These are phyloP conservation scores for Medicago arabica DNA, from an alignment of 306 rosid species.

Conservation along the genomic window DNA sequence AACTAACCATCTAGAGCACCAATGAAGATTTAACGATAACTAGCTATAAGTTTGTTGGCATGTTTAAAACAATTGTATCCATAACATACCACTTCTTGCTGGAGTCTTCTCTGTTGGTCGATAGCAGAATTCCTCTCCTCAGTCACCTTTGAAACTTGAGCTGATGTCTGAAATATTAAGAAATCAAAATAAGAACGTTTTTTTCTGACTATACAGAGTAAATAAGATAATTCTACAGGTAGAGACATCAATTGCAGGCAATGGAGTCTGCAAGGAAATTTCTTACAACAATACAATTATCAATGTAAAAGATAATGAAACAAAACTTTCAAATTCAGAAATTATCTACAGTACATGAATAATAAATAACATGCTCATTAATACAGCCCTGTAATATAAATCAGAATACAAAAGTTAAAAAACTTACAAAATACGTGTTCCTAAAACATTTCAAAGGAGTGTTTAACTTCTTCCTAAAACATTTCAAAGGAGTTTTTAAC, in stretches of 20 bases:
- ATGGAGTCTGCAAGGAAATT: neutral
- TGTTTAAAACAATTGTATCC: neutral
- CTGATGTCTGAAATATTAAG: neutral
- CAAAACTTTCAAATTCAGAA: neutral
- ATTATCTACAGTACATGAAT: neutral
- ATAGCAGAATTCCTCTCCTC: conserved; percentile 21
- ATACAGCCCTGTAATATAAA: neutral
- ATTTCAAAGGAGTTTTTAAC: neutral
- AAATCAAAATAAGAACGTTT: neutral
- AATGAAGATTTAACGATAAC: neutral
- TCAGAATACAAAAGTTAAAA: neutral
- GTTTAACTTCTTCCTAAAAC: neutral
- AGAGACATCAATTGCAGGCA: neutral
- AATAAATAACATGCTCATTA: neutral
- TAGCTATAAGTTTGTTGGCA: neutral
- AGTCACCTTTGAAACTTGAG: neutral
- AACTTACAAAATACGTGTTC: neutral
- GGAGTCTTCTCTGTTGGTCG: conserved; percentile 8
- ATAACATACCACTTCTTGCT: conserved; percentile 18
- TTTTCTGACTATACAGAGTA: neutral
- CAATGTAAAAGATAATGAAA: neutral
- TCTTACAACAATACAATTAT: neutral
- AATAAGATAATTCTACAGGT: neutral
- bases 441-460: neutral
- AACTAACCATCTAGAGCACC: conserved; percentile 2